These are phyloP conservation scores for Mucor plumbeus DNA, from an alignment of 371 early-diverging fungal species.

Conservation along the genomic window DNA sequence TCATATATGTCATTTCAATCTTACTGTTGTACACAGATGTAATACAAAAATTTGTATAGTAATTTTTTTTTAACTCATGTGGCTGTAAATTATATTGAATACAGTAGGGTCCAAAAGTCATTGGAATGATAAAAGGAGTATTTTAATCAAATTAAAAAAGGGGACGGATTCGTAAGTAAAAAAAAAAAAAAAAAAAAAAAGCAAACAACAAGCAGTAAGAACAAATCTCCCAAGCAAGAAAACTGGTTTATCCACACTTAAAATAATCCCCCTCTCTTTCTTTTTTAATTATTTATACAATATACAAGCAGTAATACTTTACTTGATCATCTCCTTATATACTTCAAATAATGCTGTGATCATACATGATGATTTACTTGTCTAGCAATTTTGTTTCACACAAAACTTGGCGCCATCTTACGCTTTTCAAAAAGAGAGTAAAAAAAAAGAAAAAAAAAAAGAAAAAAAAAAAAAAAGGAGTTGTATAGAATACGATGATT, in stretches of 20 bases:
- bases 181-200: not conserved
- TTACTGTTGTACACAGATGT: constrained; percentile 4
- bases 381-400: not conserved
- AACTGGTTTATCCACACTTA: constrained; percentile 1
- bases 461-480: constrained; percentile 1
- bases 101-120: not conserved
- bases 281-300: not conserved
- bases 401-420: constrained; percentile 2
- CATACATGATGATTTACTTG: not conserved
- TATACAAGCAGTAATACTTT: constrained; percentile 3
- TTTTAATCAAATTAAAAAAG: constrained; percentile 2
- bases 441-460: not conserved
- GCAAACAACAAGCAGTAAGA: not conserved
- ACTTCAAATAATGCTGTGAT: constrained; percentile 2
- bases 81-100: not conserved
- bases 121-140: constrained; percentile 1
- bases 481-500: not conserved
- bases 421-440: not conserved
- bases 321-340: constrained; percentile 3
- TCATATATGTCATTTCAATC: constrained; percentile 6
- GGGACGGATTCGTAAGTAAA: not conserved
- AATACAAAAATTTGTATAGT: not conserved
- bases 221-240: not conserved
- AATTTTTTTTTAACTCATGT: not conserved
- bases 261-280: not conserved